phyloP scores from a whole-genome alignment of 192 early-diverging fungal genomes.

The Borealophlyctis nickersoniae region DNA sequence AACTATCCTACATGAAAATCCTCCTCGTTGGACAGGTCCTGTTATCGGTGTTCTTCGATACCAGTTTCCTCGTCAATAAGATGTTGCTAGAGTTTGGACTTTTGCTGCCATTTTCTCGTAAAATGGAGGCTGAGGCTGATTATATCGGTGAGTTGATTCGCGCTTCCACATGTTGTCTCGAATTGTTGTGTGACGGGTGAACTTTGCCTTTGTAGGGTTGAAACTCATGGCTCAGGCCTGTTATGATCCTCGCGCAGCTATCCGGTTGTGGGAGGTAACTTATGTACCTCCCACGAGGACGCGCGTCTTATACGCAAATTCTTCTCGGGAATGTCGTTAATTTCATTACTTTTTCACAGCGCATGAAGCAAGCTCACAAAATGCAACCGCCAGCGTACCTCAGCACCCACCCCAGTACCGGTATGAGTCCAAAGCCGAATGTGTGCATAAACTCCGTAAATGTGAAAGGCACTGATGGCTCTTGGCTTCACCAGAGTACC shows the following conservation, averaged over 20 bases:
- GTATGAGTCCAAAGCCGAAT: no score
- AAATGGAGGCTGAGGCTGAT: conserved; percentile 92
- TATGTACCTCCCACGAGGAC: no score
- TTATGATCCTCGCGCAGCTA: conserved; percentile 79
- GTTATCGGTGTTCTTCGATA: conserved; percentile 64
- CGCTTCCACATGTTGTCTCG: no score
- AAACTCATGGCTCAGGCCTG: conserved; percentile 89
- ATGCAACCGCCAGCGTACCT: conserved; percentile 59
- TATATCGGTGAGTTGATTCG: conserved; percentile 65
- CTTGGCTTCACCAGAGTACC: conserved; percentile 11
- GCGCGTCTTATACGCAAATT: no score
- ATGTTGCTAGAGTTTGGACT: conserved; percentile 68
- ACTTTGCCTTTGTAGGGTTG: conserved; percentile 49
- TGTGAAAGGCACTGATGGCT: no score
- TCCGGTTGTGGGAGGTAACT: conserved; percentile 75
- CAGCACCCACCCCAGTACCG: conserved; percentile 82
- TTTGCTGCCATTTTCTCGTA: conserved; percentile 81
- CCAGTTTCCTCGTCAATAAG: conserved; percentile 54
- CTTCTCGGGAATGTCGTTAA: no score
- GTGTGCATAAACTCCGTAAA: no score
- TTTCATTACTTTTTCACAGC: conserved; percentile 11
- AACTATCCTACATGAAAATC: conserved; percentile 72
- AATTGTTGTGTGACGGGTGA: no score
- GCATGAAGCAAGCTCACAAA: conserved; percentile 64
- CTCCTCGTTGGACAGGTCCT: conserved; percentile 56